Evolutionary conservation across 305 asterid species (phyloP), one percentile per base, ranked within the genome.

Genomic region (Fraxinus albicans): DNA sequence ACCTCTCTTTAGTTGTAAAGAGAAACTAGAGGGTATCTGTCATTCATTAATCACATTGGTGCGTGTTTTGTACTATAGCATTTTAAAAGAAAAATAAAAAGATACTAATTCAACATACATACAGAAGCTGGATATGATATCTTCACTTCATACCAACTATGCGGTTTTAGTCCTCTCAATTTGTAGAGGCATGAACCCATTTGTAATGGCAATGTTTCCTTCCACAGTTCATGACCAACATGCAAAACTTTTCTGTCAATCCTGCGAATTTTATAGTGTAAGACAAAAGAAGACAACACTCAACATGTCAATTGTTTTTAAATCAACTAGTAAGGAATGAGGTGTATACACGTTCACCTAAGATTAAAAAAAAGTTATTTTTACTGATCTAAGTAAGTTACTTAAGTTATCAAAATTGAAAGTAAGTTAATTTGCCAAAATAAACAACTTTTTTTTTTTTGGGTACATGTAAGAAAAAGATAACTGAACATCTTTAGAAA

Each of bases 81-180:
- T 3, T 3, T 69, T 27, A 27, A 34, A 69, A 29, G 70, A 44
- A 33, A 3, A 27, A n/a, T 6, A 55, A 15, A 73, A 4, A 35
- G 79, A 86, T 77, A 72, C 63, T 53, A 75, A 81, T 76, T 70
- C 76, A 65, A 34, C 76, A 25, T 83, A 89, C 96, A 88, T 94
- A 93, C 97, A 86, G 97, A 93, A 89, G 97, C 97, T 73, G 98
- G 98, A 84, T 93, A 93, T 78, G 98, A 95, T 88, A 95, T 92
- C 93, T 92, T 93, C 90, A 95, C 93, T 92, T 95, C 97, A 82
- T 95, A 93, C 97, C 94, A 90, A 86, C 72, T 89, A 69, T 88
- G 82, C 29, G 93, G 91, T 85, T 70, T 90, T 84, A 95, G 87
- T 79, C 97, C 94, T 78, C 84, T 91, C 86, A 95, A 87, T 83